Base-by-base conservation (phyloP, 352 stramenopile species). In the Globisporangium okanoganense region DNA sequence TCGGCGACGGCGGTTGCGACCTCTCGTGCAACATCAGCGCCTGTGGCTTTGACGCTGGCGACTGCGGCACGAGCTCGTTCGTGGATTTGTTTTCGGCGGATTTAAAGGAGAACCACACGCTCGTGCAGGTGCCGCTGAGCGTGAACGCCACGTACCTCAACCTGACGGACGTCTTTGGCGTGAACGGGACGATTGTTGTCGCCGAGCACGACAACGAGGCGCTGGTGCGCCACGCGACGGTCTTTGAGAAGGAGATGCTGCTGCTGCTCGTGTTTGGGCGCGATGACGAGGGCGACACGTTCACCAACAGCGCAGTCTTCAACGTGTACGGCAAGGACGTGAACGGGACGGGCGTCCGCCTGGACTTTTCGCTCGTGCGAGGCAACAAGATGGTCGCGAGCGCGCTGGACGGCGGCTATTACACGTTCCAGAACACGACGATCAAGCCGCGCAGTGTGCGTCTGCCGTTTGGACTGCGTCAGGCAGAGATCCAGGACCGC, bases 31-130 rank as follows among this genome's bases (percentile, higher is more conserved):
- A 97, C 70, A 70, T 89, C 6, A 87, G 75, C 22, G 76, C 76
- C 16, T 97, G 88, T 62, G 88, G 79, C 27, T 97, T 88, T 71
- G 88, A 97, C 62, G 80, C 71, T 50, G 87, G 86, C 16, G 88
- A 97, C 56, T 96, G 88, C 56, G 72, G 72, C 60, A 72, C 73
- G 9, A 40, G 67, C 18, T 54, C 72, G 58, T 75, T 76, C 18
- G 44, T 64, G 38, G 58, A 80, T 1, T 63, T 95, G 25, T 72
- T 65, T 56, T 78, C 79, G 6, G 74, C 79, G 0, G 64, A 83
- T 14, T 25, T 92, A 1, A 35, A 35, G 1, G 18, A 38, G n/a
- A 91, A 90, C 47, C 60, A 88, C 29, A 86, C 84, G 18, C 61
- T 93, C 0, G 72, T 93, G 25, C 71, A 87, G 10, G 78, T 95